Conservation (phyloP, 345 rosid species). For the Pistacia integerrima region DNA sequence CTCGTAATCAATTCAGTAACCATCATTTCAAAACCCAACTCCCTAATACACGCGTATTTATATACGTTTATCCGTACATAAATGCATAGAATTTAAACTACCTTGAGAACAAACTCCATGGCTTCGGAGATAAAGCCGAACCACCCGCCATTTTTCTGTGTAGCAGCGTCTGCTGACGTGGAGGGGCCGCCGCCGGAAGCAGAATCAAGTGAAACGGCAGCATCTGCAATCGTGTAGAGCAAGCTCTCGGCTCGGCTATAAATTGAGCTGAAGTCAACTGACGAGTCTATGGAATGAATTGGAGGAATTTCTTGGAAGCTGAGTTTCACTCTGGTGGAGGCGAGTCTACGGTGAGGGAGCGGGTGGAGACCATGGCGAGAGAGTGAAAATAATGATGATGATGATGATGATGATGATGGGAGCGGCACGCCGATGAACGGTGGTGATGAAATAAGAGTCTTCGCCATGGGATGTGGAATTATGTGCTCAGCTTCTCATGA, state of each 20-base stretch:
- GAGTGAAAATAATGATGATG: background rate
- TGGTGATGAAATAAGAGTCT: constrained; percentile 74
- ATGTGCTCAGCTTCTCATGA: constrained; percentile 23
- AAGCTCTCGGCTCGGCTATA: constrained; percentile 67
- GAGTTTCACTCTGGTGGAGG: constrained; percentile 55
- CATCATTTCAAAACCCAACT: background rate
- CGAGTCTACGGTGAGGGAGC: constrained; percentile 54
- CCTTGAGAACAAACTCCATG: constrained; percentile 95
- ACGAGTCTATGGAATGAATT: constrained; percentile 46
- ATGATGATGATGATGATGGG: constrained; percentile 29
- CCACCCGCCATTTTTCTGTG: constrained; percentile 88
- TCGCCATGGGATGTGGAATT: constrained; percentile 58
- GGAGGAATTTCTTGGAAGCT: constrained; percentile 83
- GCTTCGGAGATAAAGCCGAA: constrained; percentile 84
- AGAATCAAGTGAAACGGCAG: constrained; percentile 67
- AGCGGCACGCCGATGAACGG: constrained; percentile 65
- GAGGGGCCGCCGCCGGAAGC: constrained; percentile 42
- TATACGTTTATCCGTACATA: no score
- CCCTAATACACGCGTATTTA: background rate
- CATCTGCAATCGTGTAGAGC: constrained; percentile 82
- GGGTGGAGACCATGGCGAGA: constrained; percentile 51
- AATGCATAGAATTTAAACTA: constrained; percentile 12
- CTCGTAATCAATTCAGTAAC: background rate
- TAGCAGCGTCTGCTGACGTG: constrained; percentile 47
- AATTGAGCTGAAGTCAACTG: constrained; percentile 51